phyloP scores from a whole-genome alignment of 2,329 filamentous ascomycete genomes.

The Aspergillus fijiensis region DNA sequence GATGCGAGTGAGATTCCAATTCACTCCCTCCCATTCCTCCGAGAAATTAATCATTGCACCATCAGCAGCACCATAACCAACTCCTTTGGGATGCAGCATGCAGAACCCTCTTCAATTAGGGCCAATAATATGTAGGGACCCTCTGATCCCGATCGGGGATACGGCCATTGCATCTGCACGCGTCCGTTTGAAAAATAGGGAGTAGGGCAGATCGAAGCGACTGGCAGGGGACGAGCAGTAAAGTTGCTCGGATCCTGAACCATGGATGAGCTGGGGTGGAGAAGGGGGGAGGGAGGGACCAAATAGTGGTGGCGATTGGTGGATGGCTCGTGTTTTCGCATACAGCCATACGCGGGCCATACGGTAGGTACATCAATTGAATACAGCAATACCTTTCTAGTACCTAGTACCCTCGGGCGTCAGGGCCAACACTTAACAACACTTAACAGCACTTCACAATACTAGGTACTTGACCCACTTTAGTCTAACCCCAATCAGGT shows the following conservation, averaged over 20 bases:
- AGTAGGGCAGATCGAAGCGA: conserved; percentile 13
- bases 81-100: background rate
- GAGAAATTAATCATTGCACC: background rate
- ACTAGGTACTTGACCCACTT: background rate
- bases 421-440: background rate
- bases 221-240: background rate
- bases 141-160: background rate
- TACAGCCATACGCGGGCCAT: background rate
- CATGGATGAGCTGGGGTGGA: background rate
- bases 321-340: conserved; percentile 3
- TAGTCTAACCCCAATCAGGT: conserved; percentile 1
- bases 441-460: too few species aligned
- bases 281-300: too few species aligned
- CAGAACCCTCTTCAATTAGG: background rate
- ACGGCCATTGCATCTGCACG: background rate
- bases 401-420: background rate
- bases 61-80: background rate
- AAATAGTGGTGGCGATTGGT: background rate
- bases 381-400: background rate
- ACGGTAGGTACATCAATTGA: background rate
- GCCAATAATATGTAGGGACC: conserved; percentile 1
- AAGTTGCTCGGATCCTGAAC: background rate
- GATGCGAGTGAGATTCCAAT: background rate
- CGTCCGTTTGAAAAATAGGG: background rate
- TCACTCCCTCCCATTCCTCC: conserved; percentile 6